phyloP scores from a whole-genome alignment of 345 rosid genomes.

The Eucalyptus cloeziana region DNA sequence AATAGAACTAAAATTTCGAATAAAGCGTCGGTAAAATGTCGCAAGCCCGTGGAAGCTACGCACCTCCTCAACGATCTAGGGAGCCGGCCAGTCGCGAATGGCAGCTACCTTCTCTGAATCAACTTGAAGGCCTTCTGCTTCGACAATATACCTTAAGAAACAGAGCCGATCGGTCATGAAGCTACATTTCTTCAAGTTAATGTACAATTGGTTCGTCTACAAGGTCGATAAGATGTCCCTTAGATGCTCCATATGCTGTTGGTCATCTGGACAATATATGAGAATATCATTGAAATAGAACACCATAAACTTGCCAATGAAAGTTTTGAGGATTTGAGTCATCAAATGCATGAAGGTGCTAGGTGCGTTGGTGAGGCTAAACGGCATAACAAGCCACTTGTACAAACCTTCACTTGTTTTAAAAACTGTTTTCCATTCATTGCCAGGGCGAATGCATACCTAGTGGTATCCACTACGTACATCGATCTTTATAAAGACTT shows the following conservation, averaged over 20 bases:
- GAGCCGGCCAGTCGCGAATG: background rate
- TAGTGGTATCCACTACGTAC: background rate
- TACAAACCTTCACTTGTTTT: background rate
- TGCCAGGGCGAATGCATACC: background rate
- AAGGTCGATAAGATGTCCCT: background rate
- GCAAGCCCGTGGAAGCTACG: fast-evolving
- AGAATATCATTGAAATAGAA: background rate
- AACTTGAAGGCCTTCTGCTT: background rate
- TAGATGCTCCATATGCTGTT: background rate
- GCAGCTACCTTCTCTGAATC: background rate
- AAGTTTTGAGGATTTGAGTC: background rate
- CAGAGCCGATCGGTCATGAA: background rate
- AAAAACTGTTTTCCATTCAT: background rate
- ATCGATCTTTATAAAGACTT: background rate
- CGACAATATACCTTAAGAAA: background rate
- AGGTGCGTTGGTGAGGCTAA: background rate
- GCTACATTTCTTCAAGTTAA: background rate
- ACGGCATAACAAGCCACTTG: background rate
- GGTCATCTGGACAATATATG: background rate
- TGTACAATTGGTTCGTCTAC: background rate
- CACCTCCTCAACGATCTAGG: background rate
- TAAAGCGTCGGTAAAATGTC: background rate
- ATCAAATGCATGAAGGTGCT: background rate
- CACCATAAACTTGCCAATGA: background rate
- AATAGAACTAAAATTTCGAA: background rate